Evolutionary conservation across 345 rosid genomes (phyloP).

Genomic region (Brassica juncea): DNA sequence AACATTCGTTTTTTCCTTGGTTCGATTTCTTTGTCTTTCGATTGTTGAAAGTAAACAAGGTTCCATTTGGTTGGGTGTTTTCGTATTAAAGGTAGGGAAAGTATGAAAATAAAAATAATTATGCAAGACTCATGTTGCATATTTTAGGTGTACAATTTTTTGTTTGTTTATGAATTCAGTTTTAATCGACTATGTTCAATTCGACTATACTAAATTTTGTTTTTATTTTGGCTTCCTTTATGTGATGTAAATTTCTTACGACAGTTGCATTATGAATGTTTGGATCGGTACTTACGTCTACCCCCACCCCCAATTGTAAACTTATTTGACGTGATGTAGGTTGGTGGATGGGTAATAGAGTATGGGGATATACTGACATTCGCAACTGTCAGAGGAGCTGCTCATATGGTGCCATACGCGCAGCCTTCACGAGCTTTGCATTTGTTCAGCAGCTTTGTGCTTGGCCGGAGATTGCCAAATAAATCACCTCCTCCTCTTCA

Average conservation of each 20-base stretch:
- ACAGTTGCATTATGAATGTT: neutral
- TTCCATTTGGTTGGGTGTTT: neutral
- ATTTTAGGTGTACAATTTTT: neutral
- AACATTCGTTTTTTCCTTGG: neutral
- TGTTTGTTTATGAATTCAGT: neutral
- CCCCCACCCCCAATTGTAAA: neutral
- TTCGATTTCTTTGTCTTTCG: neutral
- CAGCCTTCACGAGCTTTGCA: constrained; percentile 37
- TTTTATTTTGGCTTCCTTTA: neutral
- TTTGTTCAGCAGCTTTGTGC: constrained; percentile 2
- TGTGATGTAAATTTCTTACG: neutral
- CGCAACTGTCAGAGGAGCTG: constrained; percentile 81
- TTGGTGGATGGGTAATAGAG: constrained; percentile 85
- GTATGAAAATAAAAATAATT: neutral
- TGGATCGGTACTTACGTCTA: neutral
- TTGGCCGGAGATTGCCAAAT: neutral
- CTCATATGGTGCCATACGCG: constrained; percentile 95
- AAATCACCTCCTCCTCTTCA: constrained; percentile 41
- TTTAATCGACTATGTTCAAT: neutral
- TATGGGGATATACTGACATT: constrained; percentile 77
- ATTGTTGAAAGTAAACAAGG: neutral
- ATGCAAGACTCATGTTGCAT: neutral
- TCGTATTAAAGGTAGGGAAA: neutral
- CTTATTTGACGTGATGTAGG: constrained; percentile 40
- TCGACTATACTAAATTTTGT: neutral